Evolutionary conservation across 164 flowering plant genomes (phyloP), one percentile per base, ranked within the genome.

Genomic region (Vitis rotundifolia): DNA sequence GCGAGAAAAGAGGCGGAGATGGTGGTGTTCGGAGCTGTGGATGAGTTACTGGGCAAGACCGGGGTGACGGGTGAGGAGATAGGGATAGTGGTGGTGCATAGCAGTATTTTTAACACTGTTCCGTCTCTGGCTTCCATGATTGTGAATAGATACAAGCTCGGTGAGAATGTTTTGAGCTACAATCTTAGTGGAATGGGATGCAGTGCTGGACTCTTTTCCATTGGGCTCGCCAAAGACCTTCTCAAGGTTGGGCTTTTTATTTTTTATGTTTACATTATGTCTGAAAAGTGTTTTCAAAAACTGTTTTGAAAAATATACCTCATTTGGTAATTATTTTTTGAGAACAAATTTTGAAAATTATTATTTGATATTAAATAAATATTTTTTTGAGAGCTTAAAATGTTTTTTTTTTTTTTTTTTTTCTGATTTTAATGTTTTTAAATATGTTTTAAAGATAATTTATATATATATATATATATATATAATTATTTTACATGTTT

Each of bases 131-230:
- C 81, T 0, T 58, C 73, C 68, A 74, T 77, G 83, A 73, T 84
- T 0, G 81, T 84, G 28, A 79, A 84, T 53, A 77, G 58, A 47
- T 84, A 77, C 59, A 76, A 75, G 73, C 80, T 84, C 4, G 64
- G 71, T 49, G 78, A 74, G 0, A 63, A 68, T 61, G 66, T 81
- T 47, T 0, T 51, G 51, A 71, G 69, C 59, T 84, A 79, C 50
- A 77, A 73, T 57, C 76, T 84, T 63, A 54, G 68, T 16, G 87
- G 87, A 10, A 84, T 84, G 87, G 87, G 87, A 11, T 84, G 84
- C 65, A 79, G 79, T 71, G 83, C 83, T 55, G 81, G 84, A 12
- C 69, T 79, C 16, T 29, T 57, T 3, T 73, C 79, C 3, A 61
- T 81, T 10, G 83, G 75, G 57, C 80, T 84, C 31, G 87, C 84